phyloP scores from a whole-genome alignment of 306 rosid genomes.

The Pterocarpus macrocarpus region DNA sequence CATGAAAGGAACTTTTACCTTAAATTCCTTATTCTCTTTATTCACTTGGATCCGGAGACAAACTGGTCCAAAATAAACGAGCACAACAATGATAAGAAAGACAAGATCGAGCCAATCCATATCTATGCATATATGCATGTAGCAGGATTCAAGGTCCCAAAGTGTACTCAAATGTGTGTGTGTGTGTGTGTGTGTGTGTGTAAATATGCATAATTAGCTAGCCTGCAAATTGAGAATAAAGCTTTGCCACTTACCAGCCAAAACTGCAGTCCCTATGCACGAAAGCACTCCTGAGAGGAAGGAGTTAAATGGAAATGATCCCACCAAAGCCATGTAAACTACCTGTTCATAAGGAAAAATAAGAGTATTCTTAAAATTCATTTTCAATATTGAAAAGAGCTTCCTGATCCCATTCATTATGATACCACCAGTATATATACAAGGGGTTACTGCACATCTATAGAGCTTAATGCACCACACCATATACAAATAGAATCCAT shows the following conservation, averaged over 20 bases:
- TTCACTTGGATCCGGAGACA: constrained; percentile 97
- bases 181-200: neutral
- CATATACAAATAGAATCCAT: neutral
- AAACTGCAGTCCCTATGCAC: constrained; percentile 87
- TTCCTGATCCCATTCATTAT: neutral
- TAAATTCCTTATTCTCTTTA: constrained; percentile 92
- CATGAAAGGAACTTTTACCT: constrained; percentile 59
- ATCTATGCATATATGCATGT: neutral
- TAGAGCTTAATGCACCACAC: constrained; percentile 5
- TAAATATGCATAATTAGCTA: constrained; percentile 7
- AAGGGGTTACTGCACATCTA: neutral
- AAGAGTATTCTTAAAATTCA: neutral
- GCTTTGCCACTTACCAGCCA: constrained; percentile 76
- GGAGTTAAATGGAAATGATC: constrained; percentile 94
- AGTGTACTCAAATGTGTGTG: neutral
- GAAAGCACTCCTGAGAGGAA: constrained; percentile 93
- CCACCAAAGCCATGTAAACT: constrained; percentile 81
- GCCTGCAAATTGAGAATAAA: neutral
- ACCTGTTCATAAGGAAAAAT: constrained; percentile 60
- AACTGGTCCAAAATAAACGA: constrained; percentile 60
- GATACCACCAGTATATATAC: neutral
- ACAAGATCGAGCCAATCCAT: constrained; percentile 16
- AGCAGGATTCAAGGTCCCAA: neutral
- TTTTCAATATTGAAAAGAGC: neutral
- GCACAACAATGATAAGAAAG: constrained; percentile 37